Percentiles rank a stretch among this genome's conserved stretches.
Evolutionary conservation across 2,329 filamentous ascomycete genomes (phyloP).

Genomic region (Exophiala viscosa): DNA sequence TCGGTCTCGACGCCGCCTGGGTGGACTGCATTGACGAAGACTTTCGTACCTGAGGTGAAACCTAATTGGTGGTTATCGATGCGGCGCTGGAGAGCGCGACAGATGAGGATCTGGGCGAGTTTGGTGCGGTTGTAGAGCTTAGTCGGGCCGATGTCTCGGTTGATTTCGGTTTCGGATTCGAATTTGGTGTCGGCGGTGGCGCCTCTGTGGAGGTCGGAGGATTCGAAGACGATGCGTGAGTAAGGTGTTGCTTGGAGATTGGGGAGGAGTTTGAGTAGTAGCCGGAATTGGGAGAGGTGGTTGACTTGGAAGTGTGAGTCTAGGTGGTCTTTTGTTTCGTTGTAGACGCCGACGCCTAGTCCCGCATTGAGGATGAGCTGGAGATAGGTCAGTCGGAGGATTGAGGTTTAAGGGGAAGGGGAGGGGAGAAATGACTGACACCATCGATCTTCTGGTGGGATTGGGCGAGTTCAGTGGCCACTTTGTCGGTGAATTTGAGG

Average conservation of each 20-base stretch:
- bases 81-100: conserved; percentile 41
- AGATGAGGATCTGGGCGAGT: conserved; percentile 48
- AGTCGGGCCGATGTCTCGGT: conserved; percentile 47
- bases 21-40: conserved; percentile 49
- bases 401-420: neutral
- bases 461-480: conserved; percentile 42
- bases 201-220: conserved; percentile 47
- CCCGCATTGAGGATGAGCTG: conserved; percentile 49
- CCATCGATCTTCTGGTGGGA: conserved; percentile 45
- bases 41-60: conserved; percentile 17
- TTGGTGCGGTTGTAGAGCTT: conserved; percentile 51
- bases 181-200: conserved; percentile 40
- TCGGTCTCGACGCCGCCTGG: conserved; percentile 49
- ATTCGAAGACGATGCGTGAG: conserved; percentile 48
- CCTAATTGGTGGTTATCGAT: conserved; percentile 38
- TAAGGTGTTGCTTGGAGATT: conserved; percentile 43
- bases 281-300: conserved; percentile 49
- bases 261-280: conserved; percentile 46
- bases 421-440: conserved; percentile 7
- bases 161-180: conserved; percentile 46
- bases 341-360: conserved; percentile 48
- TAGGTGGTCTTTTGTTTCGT: conserved; percentile 49
- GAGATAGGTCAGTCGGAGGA: neutral
- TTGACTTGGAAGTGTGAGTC: conserved; percentile 52
- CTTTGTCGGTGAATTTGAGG: conserved; percentile 44